Conservation (phyloP, 73 alveolate species). For the Tetrahymena elliotti region DNA sequence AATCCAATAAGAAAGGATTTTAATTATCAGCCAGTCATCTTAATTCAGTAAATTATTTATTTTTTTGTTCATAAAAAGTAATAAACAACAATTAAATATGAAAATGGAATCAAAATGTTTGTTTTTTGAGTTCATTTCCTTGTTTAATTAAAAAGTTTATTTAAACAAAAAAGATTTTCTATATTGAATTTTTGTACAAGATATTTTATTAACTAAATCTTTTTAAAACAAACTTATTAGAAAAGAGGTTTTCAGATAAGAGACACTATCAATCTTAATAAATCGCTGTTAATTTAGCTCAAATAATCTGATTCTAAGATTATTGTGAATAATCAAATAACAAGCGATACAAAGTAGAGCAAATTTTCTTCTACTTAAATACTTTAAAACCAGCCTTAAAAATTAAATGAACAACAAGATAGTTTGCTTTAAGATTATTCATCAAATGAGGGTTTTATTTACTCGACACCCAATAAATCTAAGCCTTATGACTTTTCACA, state of each 20-base stretch:
- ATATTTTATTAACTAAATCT: not conserved
- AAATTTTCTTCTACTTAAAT: not conserved
- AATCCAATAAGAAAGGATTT: not conserved
- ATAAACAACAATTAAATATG: not conserved
- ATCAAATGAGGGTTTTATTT: not conserved
- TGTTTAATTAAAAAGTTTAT: not conserved
- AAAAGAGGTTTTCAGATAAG: not conserved
- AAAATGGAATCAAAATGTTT: not conserved
- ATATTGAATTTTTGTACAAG: not conserved
- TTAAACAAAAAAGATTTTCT: not conserved
- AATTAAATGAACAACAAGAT: not conserved
- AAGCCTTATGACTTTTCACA: not conserved
- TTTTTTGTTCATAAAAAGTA: not conserved
- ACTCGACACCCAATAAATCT: not conserved
- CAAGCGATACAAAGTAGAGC: not conserved
- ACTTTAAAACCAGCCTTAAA: not conserved
- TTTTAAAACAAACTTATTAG: not conserved
- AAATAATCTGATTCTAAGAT: not conserved
- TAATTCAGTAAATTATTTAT: not conserved
- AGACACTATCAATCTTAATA: not conserved
- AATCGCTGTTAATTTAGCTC: not conserved
- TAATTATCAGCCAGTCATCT: not conserved
- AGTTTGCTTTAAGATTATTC: not conserved
- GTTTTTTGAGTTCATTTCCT: not conserved
- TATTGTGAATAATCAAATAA: not conserved